Evolutionary conservation across 2,329 filamentous ascomycete genomes (phyloP).

Genomic region (Magnaporthales sp.): DNA sequence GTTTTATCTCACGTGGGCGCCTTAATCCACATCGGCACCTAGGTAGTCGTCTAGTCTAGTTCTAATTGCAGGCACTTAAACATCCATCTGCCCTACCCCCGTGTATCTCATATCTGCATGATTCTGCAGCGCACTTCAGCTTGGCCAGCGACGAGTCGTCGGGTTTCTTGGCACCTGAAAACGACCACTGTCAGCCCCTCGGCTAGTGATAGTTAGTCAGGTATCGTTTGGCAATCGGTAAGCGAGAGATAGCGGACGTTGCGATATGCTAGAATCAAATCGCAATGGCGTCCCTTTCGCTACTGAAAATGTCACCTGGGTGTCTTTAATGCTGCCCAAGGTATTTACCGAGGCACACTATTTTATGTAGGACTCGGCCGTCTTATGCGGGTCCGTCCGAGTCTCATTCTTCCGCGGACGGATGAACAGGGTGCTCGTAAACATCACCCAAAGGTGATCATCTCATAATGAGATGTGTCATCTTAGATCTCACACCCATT

Average conservation of each 20-base stretch:
- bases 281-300: background rate
- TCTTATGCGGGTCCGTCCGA: background rate
- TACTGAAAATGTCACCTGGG: too few relatives aligned
- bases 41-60: too few relatives aligned
- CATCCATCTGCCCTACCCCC: background rate
- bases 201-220: background rate
- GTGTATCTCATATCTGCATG: background rate
- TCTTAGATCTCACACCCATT: background rate
- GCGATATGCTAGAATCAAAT: background rate
- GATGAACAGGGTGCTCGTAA: background rate
- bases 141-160: background rate
- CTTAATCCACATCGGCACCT: background rate
- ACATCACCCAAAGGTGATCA: background rate
- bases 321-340: background rate
- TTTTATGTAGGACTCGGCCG: background rate
- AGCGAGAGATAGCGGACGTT: background rate
- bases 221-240: background rate
- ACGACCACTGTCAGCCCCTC: background rate
- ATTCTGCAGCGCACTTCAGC: background rate
- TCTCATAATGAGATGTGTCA: background rate
- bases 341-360: background rate
- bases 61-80: background rate
- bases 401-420: background rate
- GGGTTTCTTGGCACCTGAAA: background rate
- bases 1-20: background rate